These are phyloP conservation scores for Vachellia collinsii DNA, from an alignment of 306 rosid genomes.

Conservation along the genomic window DNA sequence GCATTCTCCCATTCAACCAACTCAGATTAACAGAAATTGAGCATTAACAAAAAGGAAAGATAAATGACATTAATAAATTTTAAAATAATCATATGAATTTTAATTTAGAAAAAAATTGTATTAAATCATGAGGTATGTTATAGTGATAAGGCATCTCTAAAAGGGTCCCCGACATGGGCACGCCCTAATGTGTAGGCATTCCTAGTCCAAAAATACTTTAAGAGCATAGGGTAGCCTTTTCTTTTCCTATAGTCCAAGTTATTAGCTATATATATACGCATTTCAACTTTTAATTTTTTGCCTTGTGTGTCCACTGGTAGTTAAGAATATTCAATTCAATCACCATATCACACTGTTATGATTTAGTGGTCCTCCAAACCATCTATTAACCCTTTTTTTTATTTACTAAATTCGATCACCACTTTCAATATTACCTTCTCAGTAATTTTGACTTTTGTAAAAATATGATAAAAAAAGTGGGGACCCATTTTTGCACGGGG, in stretches of 20 bases:
- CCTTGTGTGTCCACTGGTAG: constrained; percentile 20
- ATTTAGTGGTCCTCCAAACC: constrained; percentile 71
- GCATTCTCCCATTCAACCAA: background rate
- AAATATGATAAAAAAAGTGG: background rate
- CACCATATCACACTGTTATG: constrained; percentile 73
- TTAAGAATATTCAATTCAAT: constrained; percentile 56
- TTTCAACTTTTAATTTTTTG: constrained; percentile 30
- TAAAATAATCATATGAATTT: too few relatives aligned
- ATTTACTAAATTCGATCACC: background rate
- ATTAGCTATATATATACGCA: constrained; percentile 23
- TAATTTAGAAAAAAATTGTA: too few relatives aligned
- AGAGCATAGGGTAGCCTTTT: constrained; percentile 67
- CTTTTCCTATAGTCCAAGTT: constrained; percentile 62
- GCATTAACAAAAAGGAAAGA: background rate
- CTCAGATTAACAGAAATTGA: background rate
- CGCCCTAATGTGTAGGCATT: constrained; percentile 54
- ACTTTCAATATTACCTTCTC: background rate
- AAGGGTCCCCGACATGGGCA: constrained; percentile 42
- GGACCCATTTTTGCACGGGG: too few relatives aligned
- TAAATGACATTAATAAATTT: background rate
- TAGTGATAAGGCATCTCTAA: background rate
- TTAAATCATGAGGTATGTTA: background rate
- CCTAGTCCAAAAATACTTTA: constrained; percentile 55
- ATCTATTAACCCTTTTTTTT: background rate
- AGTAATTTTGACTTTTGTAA: background rate